These are phyloP conservation scores for Globisporangium megalacanthum DNA, from an alignment of 352 stramenopile species.

Conservation along the genomic window DNA sequence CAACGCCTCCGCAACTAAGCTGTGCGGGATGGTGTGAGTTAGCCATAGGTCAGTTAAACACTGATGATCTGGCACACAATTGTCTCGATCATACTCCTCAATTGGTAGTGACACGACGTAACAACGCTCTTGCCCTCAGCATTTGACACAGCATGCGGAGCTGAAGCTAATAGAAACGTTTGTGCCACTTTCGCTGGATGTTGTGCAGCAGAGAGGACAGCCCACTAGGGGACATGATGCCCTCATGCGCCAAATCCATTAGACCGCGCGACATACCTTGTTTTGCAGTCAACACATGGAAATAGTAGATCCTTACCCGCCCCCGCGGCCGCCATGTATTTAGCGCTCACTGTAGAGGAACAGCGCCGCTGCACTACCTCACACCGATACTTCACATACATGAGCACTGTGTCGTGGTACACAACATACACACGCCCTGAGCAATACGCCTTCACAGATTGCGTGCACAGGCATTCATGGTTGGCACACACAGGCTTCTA, in stretches of 20 bases:
- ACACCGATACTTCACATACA: constrained; percentile 1
- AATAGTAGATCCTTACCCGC: neutral
- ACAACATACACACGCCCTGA: neutral
- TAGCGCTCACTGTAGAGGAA: neutral
- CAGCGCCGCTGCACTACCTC: neutral
- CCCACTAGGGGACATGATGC: neutral
- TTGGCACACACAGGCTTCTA: neutral
- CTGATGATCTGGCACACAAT: neutral
- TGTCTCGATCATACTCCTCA: neutral
- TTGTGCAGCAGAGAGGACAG: neutral
- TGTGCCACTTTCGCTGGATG: neutral
- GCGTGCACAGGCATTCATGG: neutral
- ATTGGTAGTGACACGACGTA: neutral
- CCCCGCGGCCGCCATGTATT: neutral
- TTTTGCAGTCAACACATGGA: neutral
- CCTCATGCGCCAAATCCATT: neutral
- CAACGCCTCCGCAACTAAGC: neutral
- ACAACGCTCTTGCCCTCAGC: neutral
- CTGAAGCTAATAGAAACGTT: neutral
- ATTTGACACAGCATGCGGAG: neutral
- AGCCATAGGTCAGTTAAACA: neutral
- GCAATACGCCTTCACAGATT: neutral
- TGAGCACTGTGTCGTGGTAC: neutral
- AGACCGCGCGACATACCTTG: neutral
- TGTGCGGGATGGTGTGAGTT: neutral